Evolutionary conservation across 768 basidiomycete species (phyloP), one percentile per base, ranked within the genome.

Genomic region (Suillus bovinus): DNA sequence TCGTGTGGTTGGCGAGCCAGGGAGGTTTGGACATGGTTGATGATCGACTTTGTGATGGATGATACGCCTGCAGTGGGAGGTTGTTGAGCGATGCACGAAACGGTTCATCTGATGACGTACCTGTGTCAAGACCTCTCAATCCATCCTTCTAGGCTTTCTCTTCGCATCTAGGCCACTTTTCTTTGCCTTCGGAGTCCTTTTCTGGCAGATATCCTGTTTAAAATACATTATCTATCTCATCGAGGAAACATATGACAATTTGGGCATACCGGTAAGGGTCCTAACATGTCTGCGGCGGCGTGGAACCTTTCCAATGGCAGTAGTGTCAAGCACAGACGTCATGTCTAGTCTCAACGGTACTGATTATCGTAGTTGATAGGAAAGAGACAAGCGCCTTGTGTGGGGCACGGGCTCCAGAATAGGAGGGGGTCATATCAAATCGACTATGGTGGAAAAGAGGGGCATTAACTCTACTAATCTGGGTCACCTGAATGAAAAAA

Each of bases 1-100:
- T 94, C 99, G 80, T 91, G 93, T 2, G 94, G 85, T 73, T 95
- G 93, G 53, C 95, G 88, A 6, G 94, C 94, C 54, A 99, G 82
- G 17, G 93, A 91, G 0, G 95, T 92, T 71, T 94, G 91, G 27
- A 93, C 90, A 70, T 94, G 92, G 69, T 85, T 85, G 49, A 94
- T 89, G 68, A 94, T 80, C 31, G 89, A 89, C 70, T 83, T 87
- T 10, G 89, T 88, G 73, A 94, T 85, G 14, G 80, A 77, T 22
- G 77, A 72, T 42, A 86, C 81, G 60, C 84, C 91, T 91, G 68
- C 13, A n/a, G n/a, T n/a, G n/a, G 41, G 14, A 54, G 58, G 50
- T 61, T 8, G 53, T 57, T 6, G 41, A 53, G 24, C 17, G 8
- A 41, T 38, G 24, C 36, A 22, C 52, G 27, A 24, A 36, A 7